Conservation (phyloP, 2,329 filamentous ascomycete genomes). For the Nothophaeocryptopus gaeumannii region DNA sequence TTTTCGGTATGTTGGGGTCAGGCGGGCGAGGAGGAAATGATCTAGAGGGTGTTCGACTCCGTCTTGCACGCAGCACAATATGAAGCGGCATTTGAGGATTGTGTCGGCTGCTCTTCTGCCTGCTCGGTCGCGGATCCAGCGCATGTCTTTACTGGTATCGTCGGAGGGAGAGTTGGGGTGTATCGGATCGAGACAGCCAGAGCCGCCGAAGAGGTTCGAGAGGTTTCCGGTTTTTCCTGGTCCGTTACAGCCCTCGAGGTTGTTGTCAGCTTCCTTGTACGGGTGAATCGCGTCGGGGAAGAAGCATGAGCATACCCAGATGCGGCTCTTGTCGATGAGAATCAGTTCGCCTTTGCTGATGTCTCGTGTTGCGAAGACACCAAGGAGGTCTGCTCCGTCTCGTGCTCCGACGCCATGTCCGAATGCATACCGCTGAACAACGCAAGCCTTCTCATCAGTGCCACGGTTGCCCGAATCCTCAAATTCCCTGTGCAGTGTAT, state of each 20-base stretch:
- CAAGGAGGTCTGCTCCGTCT: slow-evolving; percentile 24
- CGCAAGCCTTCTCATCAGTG: slow-evolving; percentile 10
- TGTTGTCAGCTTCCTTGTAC: background rate
- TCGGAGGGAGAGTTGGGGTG: slow-evolving; percentile 27
- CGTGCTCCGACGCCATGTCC: slow-evolving; percentile 12
- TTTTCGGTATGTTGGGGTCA: slow-evolving; percentile 28
- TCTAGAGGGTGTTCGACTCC: slow-evolving; percentile 25
- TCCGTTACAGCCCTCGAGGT: slow-evolving; percentile 20
- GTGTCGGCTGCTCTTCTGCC: slow-evolving; percentile 9
- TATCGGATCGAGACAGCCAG: slow-evolving; percentile 22
- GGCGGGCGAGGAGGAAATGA: slow-evolving; percentile 26
- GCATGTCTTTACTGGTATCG: slow-evolving; percentile 19
- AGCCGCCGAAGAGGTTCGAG: slow-evolving; percentile 16
- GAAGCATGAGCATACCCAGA: slow-evolving; percentile 26
- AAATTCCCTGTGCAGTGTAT: slow-evolving; percentile 20
- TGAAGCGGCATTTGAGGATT: slow-evolving; percentile 23
- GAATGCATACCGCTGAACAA: slow-evolving; percentile 25
- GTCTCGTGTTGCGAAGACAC: slow-evolving; percentile 28
- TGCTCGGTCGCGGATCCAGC: slow-evolving; percentile 23
- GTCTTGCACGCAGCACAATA: slow-evolving; percentile 21
- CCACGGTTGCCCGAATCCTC: background rate
- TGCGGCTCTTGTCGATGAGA: slow-evolving; percentile 23
- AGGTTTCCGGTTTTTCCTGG: slow-evolving; percentile 10
- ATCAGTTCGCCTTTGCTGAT: slow-evolving; percentile 19
- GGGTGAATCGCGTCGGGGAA: too few relatives aligned